phyloP scores from a whole-genome alignment of 331 rosid genomes.

The Cydonia oblonga region DNA sequence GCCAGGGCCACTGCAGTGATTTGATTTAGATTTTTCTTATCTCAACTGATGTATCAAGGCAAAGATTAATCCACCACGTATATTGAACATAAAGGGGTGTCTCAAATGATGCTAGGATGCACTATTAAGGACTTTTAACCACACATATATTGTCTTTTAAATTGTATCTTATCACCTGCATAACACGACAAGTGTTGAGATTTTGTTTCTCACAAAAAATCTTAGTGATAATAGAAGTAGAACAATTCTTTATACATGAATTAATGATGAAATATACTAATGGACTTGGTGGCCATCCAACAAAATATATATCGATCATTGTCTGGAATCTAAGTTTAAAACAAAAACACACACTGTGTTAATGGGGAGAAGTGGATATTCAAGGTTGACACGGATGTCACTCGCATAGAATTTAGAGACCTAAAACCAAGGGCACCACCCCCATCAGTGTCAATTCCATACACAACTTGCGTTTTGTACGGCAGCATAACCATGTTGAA shows the following conservation, averaged over 20 bases:
- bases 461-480: conserved; percentile 21
- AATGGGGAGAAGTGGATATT: conserved; percentile 1
- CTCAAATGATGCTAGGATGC: not conserved
- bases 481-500: not conserved
- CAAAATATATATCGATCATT: not conserved
- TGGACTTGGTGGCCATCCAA: conserved; percentile 2
- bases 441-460: conserved; percentile 11
- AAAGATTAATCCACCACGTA: not conserved
- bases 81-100: not conserved
- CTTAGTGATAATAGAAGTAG: too few relatives aligned
- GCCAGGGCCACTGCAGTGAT: not conserved
- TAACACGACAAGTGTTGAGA: not conserved
- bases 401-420: not conserved
- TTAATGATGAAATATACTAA: not conserved
- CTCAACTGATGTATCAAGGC: not conserved
- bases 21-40: not conserved
- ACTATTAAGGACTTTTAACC: not conserved
- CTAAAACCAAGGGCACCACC: not conserved
- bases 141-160: not conserved
- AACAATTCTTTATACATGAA: not conserved
- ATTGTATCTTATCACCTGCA: not conserved
- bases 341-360: not conserved
- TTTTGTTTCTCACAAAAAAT: too few relatives aligned
- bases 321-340: conserved; percentile 4
- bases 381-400: conserved; percentile 6